Conservation (phyloP, 2,329 filamentous ascomycete genomes). For the Neofusicoccum sp. region DNA sequence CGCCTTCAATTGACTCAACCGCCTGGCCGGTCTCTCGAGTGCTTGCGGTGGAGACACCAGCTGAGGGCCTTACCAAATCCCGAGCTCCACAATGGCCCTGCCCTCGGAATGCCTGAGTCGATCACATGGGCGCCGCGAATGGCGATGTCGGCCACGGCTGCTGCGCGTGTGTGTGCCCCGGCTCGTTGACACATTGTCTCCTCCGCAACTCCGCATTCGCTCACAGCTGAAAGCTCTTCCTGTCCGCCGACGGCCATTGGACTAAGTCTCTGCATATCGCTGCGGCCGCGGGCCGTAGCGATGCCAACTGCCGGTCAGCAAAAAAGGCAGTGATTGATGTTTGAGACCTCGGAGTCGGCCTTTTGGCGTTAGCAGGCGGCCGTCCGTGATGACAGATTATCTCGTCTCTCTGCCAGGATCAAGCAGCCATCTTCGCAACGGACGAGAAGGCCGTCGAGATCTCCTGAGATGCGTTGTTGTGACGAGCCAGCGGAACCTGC, state of each 20-base stretch:
- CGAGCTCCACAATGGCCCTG: conserved; percentile 11
- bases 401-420: neutral
- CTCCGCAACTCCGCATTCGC: neutral
- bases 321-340: neutral
- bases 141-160: conserved; percentile 8
- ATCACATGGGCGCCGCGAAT: neutral
- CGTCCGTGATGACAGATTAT: neutral
- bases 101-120: conserved; percentile 11
- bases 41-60: neutral
- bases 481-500: neutral
- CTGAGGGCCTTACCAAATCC: neutral
- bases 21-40: neutral
- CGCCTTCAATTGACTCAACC: neutral
- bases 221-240: neutral
- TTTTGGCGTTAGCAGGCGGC: neutral
- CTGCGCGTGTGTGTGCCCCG: neutral
- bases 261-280: neutral
- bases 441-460: neutral
- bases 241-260: neutral
- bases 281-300: neutral
- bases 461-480: neutral
- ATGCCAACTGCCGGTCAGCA: neutral
- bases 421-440: neutral
- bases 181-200: neutral
- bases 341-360: neutral